phyloP scores from a whole-genome alignment of 495 filamentous ascomycete genomes.

The Melanomma pulvis-pyrius region DNA sequence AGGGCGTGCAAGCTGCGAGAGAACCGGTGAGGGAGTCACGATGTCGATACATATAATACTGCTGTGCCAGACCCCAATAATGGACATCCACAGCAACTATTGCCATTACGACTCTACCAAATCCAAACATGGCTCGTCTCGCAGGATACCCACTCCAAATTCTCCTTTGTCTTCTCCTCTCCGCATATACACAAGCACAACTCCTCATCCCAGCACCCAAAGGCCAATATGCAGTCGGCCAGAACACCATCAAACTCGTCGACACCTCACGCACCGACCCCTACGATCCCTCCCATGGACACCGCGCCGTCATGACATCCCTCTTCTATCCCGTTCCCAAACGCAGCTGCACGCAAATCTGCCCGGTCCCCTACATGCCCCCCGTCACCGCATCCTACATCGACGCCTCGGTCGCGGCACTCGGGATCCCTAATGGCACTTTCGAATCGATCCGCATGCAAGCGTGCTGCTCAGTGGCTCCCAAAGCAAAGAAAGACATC shows the following conservation, averaged over 20 bases:
- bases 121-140: not conserved
- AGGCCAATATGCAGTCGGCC: slow-evolving; percentile 13
- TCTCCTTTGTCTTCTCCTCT: not conserved
- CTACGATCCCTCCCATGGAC: slow-evolving; percentile 23
- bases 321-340: slow-evolving; percentile 28
- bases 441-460: slow-evolving; percentile 12
- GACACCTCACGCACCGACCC: slow-evolving; percentile 30
- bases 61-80: too few species aligned
- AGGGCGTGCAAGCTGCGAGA: not conserved
- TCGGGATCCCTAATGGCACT: slow-evolving; percentile 16
- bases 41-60: not conserved
- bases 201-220: slow-evolving; percentile 20
- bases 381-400: slow-evolving; percentile 12
- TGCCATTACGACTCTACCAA: not conserved
- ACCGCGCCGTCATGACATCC: slow-evolving; percentile 31
- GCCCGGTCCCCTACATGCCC: slow-evolving; percentile 19
- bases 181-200: not conserved
- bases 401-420: not conserved
- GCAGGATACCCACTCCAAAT: not conserved
- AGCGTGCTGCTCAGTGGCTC: slow-evolving; percentile 1
- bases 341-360: not conserved
- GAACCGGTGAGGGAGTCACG: not conserved
- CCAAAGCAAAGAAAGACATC: not conserved
- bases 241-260: slow-evolving; percentile 15
- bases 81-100: too few species aligned